phyloP scores from a whole-genome alignment of 179 eudicot genomes.

The Pouteria campechiana region DNA sequence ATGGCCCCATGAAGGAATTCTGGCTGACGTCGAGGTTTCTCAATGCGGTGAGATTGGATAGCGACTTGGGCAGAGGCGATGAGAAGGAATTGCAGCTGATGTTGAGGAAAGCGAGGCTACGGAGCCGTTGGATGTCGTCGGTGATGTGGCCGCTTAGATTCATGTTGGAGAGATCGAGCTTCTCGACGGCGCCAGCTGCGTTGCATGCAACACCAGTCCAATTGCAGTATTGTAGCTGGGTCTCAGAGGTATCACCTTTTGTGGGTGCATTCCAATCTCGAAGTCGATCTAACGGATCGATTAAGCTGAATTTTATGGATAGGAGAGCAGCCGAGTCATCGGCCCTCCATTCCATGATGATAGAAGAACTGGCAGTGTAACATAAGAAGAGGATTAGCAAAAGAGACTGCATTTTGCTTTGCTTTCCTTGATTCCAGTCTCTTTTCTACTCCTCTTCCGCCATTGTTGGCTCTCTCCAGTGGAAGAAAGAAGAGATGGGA shows the following conservation, averaged over 20 bases:
- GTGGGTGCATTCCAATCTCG: constrained; percentile 30
- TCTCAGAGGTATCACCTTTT: not conserved
- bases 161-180: constrained; percentile 66
- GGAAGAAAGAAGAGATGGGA: no score
- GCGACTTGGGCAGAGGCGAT: constrained; percentile 36
- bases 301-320: constrained; percentile 27
- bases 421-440: no score
- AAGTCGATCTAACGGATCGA: constrained; percentile 38
- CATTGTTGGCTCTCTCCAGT: no score
- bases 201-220: constrained; percentile 69
- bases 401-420: no score
- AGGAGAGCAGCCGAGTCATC: constrained; percentile 31
- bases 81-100: constrained; percentile 46
- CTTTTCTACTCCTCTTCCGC: no score
- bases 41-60: constrained; percentile 45
- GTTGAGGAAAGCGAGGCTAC: constrained; percentile 33
- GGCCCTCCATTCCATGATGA: no score
- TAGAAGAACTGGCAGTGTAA: no score
- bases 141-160: constrained; percentile 59
- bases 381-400: no score
- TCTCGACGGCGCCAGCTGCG: constrained; percentile 34
- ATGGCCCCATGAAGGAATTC: constrained; percentile 41
- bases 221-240: constrained; percentile 24
- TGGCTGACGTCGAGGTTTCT: constrained; percentile 44
- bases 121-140: constrained; percentile 26